A percentile compares a stretch with the other conserved stretches of the same genome.
phyloP scores from a whole-genome alignment of 257 asterid species.

The Mitragyna speciosa region DNA sequence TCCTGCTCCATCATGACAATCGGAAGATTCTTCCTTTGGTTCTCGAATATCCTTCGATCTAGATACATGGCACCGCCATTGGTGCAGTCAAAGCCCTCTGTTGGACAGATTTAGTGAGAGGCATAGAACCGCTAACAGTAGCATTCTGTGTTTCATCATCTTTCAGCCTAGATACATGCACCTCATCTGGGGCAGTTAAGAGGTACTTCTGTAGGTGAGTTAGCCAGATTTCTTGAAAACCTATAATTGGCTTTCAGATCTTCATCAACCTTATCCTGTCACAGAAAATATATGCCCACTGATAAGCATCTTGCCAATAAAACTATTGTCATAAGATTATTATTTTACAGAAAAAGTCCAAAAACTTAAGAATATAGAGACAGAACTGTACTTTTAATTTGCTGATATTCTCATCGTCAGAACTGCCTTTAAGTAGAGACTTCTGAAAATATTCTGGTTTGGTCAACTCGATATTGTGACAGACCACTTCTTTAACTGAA shows the following conservation, averaged over 20 bases:
- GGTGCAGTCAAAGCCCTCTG: conserved; percentile 45
- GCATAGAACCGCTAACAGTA: conserved; percentile 22
- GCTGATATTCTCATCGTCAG: conserved; percentile 24
- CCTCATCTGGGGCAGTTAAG: conserved; percentile 45
- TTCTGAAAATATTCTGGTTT: conserved; percentile 29
- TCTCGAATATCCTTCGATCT: conserved; percentile 78
- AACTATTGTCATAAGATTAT: background rate
- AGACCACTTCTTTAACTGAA: conserved; percentile 25
- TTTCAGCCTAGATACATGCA: conserved; percentile 55
- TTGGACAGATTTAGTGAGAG: conserved; percentile 23
- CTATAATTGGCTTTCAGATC: conserved; percentile 24
- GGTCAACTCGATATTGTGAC: conserved; percentile 28
- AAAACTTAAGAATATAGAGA: background rate
- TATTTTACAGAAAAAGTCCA: background rate
- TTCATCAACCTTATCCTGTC: conserved; percentile 41
- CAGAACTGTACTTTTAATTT: conserved; percentile 39
- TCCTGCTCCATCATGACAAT: conserved; percentile 98
- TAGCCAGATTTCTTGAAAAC: conserved; percentile 21
- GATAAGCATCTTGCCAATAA: background rate
- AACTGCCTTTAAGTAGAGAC: conserved; percentile 18
- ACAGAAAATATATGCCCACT: background rate
- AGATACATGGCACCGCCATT: conserved; percentile 62
- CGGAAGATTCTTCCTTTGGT: conserved; percentile 73
- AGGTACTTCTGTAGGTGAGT: conserved; percentile 26
- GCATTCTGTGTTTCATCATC: conserved; percentile 44